Base-by-base conservation (phyloP, 2,329 filamentous ascomycete genomes). In the Rhinocladiella similis region DNA sequence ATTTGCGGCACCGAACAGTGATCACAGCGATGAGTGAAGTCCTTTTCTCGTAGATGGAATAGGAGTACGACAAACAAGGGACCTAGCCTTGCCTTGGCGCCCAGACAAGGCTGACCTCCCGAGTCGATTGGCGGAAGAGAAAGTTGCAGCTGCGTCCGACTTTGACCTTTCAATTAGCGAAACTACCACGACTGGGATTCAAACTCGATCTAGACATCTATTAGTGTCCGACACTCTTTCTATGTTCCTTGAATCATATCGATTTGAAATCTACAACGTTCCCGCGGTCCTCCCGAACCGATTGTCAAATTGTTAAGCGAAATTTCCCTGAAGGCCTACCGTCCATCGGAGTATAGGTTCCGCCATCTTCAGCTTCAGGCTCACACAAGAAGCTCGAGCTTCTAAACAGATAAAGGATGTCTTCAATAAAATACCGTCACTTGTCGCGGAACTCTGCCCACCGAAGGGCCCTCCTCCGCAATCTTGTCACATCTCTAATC, bases 401-500 rank as follows among this genome's bases (percentile, higher is more conserved):
- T 38, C 27, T 33, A n/a, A 9, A 33, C 5, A 12, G 10, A 16
- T 27, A 5, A 25, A 54, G 6, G 13, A 62, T 63, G 59, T 62
- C 62, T 13, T 59, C 85, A 64, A 83, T 90, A 73, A 95, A 91
- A 78, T 96, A 93, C 78, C 88, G 94, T 66, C 90, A 95, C 75
- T 80, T 99, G 60, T 87, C 86, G 75, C 91, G 94, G 66, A 82
- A 85, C 65, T 96, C 91, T 50, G 80, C 93, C 53, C 94, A 97
- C 73, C 85, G 94, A 72, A 85, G 93, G 78, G 93, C 94, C 51
- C 85, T 99, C 66, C 86, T 99, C 65, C 91, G 94, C 69, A 97
- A 97, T 76, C 82, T 99, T 60, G 92, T 97, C 72, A 96, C 93
- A 65, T 94, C 93, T 53, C 88, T 99, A 65, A 89, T 99, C 77